Conservation (phyloP, 148 eudicot species). For the Gaultheria prostrata region DNA sequence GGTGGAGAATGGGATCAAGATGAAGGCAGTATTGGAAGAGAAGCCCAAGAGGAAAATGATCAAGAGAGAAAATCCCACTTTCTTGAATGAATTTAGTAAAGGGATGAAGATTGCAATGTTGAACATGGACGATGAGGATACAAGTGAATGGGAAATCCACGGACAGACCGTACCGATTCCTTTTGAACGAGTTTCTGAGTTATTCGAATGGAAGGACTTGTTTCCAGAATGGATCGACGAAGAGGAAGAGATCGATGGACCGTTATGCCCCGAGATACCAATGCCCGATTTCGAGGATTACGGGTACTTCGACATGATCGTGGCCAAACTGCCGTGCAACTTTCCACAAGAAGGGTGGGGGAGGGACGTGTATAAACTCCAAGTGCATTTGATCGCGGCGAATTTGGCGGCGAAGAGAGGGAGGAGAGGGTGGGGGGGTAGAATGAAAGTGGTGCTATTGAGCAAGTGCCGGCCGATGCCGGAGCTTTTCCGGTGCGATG, state of each 20-base stretch:
- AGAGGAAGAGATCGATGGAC: constrained; percentile 72
- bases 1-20: constrained; percentile 63
- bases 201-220: constrained; percentile 70
- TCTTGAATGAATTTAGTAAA: constrained; percentile 47
- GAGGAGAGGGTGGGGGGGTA: constrained; percentile 45
- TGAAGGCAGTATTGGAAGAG: constrained; percentile 74
- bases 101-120: constrained; percentile 59
- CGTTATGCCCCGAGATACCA: constrained; percentile 79
- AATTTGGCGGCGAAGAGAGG: constrained; percentile 60
- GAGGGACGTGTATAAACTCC: constrained; percentile 68
- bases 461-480: constrained; percentile 90
- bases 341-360: constrained; percentile 63
- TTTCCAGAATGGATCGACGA: constrained; percentile 98
- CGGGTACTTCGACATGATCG: constrained; percentile 53
- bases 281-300: constrained; percentile 54
- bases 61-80: constrained; percentile 58
- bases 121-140: constrained; percentile 77
- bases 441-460: constrained; percentile 51
- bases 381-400: constrained; percentile 65
- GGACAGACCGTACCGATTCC: constrained; percentile 40
- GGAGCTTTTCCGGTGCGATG: constrained; percentile 83
- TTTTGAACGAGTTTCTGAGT: constrained; percentile 55
- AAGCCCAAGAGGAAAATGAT: constrained; percentile 18
- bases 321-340: constrained; percentile 73
- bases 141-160: constrained; percentile 50